Conservation (phyloP, 2,329 filamentous ascomycete genomes). For the Thelonectria rubi region DNA sequence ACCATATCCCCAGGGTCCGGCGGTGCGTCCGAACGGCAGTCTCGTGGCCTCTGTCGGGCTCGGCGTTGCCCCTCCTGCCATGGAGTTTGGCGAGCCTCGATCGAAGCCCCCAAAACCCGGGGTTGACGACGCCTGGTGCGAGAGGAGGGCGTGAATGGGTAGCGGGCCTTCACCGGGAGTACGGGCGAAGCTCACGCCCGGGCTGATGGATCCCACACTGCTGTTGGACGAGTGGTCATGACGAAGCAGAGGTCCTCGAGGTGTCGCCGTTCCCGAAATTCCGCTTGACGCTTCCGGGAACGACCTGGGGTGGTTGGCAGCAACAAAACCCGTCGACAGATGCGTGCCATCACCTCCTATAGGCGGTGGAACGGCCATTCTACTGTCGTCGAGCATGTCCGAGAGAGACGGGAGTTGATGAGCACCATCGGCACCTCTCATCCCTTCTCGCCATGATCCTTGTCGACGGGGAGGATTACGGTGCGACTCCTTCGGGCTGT, state of each 20-base stretch:
- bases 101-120: constrained; percentile 34
- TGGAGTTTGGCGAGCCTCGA: constrained; percentile 33
- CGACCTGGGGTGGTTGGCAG: constrained; percentile 44
- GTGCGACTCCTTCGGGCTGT: constrained; percentile 41
- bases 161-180: constrained; percentile 60
- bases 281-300: constrained; percentile 39
- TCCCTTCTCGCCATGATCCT: constrained; percentile 42
- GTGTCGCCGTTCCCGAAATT: constrained; percentile 40
- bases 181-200: constrained; percentile 48
- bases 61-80: constrained; percentile 33
- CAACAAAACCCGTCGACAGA: constrained; percentile 42
- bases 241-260: constrained; percentile 51
- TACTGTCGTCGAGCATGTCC: constrained; percentile 56
- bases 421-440: constrained; percentile 31
- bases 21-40: constrained; percentile 35
- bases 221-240: constrained; percentile 58
- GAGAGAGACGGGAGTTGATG: constrained; percentile 58
- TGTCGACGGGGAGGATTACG: constrained; percentile 41
- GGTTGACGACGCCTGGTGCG: constrained; percentile 47
- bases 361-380: constrained; percentile 29
- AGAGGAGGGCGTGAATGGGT: constrained; percentile 64
- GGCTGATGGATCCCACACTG: constrained; percentile 54
- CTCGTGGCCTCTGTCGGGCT: constrained; percentile 41
- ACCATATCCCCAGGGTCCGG: constrained; percentile 49
- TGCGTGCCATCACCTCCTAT: constrained; percentile 36